A percentile compares a stretch with the other conserved stretches of the same genome.
Evolutionary conservation across 108 stramenopile species (phyloP).

Genomic region (Asterionellopsis glacialis): DNA sequence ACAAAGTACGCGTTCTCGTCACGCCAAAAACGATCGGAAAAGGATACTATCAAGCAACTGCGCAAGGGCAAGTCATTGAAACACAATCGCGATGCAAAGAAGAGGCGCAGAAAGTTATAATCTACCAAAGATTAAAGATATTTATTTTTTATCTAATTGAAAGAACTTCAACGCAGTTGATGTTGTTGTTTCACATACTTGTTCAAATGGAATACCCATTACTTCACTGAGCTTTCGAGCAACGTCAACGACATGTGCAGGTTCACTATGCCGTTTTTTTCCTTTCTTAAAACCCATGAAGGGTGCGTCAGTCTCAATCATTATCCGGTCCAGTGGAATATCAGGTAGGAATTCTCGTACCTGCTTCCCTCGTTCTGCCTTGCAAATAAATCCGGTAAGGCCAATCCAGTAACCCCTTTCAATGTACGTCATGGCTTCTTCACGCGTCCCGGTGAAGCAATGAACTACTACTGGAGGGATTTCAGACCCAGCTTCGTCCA

Average conservation of each 20-base stretch:
- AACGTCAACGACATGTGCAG: conserved; percentile 40
- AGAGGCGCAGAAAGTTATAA: conserved; percentile 72
- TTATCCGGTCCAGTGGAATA: conserved; percentile 34
- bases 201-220: conserved; percentile 19
- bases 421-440: conserved; percentile 37
- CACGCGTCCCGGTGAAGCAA: conserved; percentile 45
- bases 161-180: conserved; percentile 14
- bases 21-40: conserved; percentile 55
- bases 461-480: conserved; percentile 46
- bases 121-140: neutral
- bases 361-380: conserved; percentile 37
- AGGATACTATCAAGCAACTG: conserved; percentile 35
- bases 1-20: conserved; percentile 54
- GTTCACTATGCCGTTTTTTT: conserved; percentile 22
- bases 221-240: conserved; percentile 29
- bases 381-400: conserved; percentile 53
- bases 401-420: conserved; percentile 44
- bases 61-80: conserved; percentile 36
- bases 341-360: conserved; percentile 34
- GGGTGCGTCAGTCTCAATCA: conserved; percentile 55
- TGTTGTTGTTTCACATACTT: conserved; percentile 21
- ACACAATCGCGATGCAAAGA: conserved; percentile 64
- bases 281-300: conserved; percentile 46
- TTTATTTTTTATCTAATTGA: neutral
- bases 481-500: conserved; percentile 22